Evolutionary conservation across 345 rosid genomes (phyloP).

Genomic region (Pugionium dolabratum): DNA sequence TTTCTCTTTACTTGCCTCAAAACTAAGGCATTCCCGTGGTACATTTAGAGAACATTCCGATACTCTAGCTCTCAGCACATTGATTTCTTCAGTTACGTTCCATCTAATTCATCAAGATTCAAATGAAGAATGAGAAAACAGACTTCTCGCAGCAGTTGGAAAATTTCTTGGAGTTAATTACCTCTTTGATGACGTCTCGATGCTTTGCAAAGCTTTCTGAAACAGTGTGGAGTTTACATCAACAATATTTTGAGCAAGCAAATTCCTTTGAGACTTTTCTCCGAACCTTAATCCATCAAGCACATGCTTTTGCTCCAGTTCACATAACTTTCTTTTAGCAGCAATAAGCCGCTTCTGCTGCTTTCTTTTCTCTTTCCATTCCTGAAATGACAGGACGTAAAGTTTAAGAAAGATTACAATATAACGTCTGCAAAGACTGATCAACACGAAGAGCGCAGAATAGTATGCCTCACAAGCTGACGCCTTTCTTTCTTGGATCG

Average conservation of each 20-base stretch:
- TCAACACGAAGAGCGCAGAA: constrained; percentile 41
- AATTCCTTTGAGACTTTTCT: constrained; percentile 63
- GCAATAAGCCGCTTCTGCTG: constrained; percentile 71
- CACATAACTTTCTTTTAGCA: constrained; percentile 80
- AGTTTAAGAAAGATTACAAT: constrained; percentile 8
- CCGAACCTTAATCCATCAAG: constrained; percentile 80
- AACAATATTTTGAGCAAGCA: constrained; percentile 71
- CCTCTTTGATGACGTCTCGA: constrained; percentile 59
- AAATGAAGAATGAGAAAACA: constrained; percentile 14
- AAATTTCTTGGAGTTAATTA: constrained; percentile 29
- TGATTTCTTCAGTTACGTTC: constrained; percentile 48
- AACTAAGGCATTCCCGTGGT: constrained; percentile 44
- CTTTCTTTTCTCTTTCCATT: constrained; percentile 87
- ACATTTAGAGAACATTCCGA: constrained; percentile 48
- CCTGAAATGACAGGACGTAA: constrained; percentile 49
- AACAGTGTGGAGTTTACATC: constrained; percentile 69
- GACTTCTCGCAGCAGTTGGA: constrained; percentile 3
- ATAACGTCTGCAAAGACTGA: constrained; percentile 14
- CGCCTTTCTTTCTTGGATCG: constrained; percentile 93
- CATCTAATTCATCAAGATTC: constrained; percentile 49
- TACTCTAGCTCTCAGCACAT: constrained; percentile 41
- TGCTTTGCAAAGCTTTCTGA: constrained; percentile 68
- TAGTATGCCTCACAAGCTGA: constrained; percentile 85
- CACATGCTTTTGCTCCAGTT: constrained; percentile 85
- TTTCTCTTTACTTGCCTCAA: constrained; percentile 46